Conservation (phyloP, 2,329 filamentous ascomycete species). For the Epichloe typhina region DNA sequence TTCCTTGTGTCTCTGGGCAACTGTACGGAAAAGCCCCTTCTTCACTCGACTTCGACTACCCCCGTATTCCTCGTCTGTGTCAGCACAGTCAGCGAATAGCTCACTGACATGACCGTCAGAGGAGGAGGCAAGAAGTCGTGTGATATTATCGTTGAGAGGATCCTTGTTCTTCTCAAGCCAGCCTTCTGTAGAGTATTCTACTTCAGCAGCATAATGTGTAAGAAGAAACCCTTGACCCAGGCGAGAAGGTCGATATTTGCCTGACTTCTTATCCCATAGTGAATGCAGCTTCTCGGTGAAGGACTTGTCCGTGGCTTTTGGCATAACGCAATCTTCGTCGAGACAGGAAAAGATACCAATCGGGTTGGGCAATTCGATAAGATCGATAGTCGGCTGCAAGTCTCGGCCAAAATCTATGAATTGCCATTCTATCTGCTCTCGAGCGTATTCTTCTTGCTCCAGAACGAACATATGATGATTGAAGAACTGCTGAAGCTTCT, state of each 20-base stretch:
- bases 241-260: slow-evolving; percentile 81
- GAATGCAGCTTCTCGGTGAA: slow-evolving; percentile 98
- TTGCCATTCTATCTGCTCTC: slow-evolving; percentile 98
- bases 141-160: slow-evolving; percentile 93
- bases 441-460: slow-evolving; percentile 94
- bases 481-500: slow-evolving; percentile 98
- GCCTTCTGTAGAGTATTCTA: slow-evolving; percentile 87
- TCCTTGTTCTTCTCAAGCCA: slow-evolving; percentile 99
- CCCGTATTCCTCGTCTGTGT: slow-evolving; percentile 59
- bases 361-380: slow-evolving; percentile 90
- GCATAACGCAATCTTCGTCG: slow-evolving; percentile 97
- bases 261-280: slow-evolving; percentile 90
- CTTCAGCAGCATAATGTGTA: slow-evolving; percentile 94
- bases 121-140: slow-evolving; percentile 71
- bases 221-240: slow-evolving; percentile 87
- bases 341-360: slow-evolving; percentile 98
- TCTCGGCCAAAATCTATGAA: slow-evolving; percentile 99
- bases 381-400: slow-evolving; percentile 90
- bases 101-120: slow-evolving; percentile 69
- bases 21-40: slow-evolving; percentile 92
- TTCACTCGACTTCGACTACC: slow-evolving; percentile 72
- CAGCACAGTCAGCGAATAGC: slow-evolving; percentile 80
- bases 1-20: slow-evolving; percentile 94
- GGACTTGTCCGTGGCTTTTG: slow-evolving; percentile 90
- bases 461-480: slow-evolving; percentile 99